These are phyloP conservation scores for Turnera subulata DNA, from an alignment of 345 rosid species.

Conservation along the genomic window DNA sequence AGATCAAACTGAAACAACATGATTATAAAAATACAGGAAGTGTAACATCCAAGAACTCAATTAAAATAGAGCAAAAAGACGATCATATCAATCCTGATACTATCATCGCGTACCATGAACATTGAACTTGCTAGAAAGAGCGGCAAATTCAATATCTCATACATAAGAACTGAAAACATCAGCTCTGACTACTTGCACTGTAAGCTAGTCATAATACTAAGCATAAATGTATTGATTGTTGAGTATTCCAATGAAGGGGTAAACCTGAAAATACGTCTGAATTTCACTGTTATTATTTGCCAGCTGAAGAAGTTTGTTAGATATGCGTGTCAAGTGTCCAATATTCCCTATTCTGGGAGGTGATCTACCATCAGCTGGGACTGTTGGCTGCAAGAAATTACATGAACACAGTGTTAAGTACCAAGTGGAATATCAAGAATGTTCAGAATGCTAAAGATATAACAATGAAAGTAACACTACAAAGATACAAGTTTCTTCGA, in stretches of 20 bases:
- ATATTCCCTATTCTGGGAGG: conserved; percentile 77
- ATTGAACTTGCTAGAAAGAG: neutral
- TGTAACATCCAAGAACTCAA: neutral
- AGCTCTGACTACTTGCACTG: neutral
- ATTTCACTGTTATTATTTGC: conserved; percentile 56
- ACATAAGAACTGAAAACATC: neutral
- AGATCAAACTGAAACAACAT: too few relatives aligned
- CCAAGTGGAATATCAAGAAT: conserved; percentile 12
- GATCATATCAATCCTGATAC: neutral
- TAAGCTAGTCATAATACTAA: neutral
- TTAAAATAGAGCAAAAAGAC: neutral
- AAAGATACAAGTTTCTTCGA: neutral
- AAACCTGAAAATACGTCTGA: conserved; percentile 71
- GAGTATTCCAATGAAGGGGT: conserved; percentile 7
- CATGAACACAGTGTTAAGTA: conserved; percentile 14
- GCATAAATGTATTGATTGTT: neutral
- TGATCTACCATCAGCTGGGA: conserved; percentile 59
- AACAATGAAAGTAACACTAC: conserved; percentile 2
- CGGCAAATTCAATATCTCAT: neutral
- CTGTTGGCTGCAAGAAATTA: conserved; percentile 57
- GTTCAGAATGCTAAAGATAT: conserved; percentile 7
- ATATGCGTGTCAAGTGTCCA: conserved; percentile 83
- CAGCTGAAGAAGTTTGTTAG: conserved; percentile 79
- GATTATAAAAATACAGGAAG: neutral
- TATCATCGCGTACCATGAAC: neutral